Base-by-base conservation (phyloP, 1,284 basidiomycete genomes). In the Volvariella volvacea region DNA sequence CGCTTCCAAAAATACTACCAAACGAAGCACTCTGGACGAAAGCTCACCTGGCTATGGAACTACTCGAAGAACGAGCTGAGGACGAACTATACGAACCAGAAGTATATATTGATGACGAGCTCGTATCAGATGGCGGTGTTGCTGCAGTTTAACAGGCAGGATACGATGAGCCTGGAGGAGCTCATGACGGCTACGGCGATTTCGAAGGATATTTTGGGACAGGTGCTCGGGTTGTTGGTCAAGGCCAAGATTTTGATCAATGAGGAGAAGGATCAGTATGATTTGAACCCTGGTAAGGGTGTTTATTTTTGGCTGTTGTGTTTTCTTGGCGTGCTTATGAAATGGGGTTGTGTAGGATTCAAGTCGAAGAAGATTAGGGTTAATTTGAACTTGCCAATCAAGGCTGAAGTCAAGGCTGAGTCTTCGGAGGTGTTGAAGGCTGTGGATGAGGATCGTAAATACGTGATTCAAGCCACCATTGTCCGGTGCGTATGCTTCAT, bases 321-420 rank as follows among this genome's bases (percentile, higher is more conserved):
- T 36, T 36, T 36, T 15, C n/a, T 36, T 36, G 34, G 34, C 15
- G 6, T 36, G 34, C 8, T 4, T 6, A 4, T 20, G 34, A 36
- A 15, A 7, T 15, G 15, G 4, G 6, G 15, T 15, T 20, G 6
- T 20, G 34, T 39, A 92, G 89, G 78, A 60, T 98, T 95, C 81
- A 97, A 94, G 68, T 92, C 88, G 15, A 98, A 98, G 78, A 98
- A 97, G 76, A 92, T 94, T 50, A 82, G 90, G 50, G 89, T 99
- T 45, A 91, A 92, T 56, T 73, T 99, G 46, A 98, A 99, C 65
- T 78, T 87, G 60, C 91, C 93, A 0, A 89, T 99, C 66, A 94
- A 93, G 71, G 81, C 92, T 1, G 95, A 98, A 64, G 85, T 90
- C 48, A 96, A 95, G 74, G 83, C 87, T 2, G 96, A 99, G 64